Evolutionary conservation across 2,329 filamentous ascomycete species (phyloP), one percentile per base, ranked within the genome.

Genomic region (Pseudogymnoascus sp.): DNA sequence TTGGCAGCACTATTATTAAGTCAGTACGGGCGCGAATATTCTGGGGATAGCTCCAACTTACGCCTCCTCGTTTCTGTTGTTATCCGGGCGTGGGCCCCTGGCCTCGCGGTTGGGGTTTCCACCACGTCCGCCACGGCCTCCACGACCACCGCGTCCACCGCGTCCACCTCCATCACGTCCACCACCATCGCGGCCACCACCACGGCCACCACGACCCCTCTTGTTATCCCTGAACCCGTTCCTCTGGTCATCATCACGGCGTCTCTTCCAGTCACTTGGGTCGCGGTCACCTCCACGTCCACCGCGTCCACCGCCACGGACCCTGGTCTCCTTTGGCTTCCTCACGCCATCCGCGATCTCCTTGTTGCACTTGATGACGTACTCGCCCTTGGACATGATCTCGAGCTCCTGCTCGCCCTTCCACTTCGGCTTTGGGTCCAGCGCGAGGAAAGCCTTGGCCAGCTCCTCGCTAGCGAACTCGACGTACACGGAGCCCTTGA

Each of bases 401-500:
- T 86, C 78, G 61, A 97, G 81, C 35, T 91, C 86, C 68, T 90
- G 81, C 37, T 69, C 65, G 61, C 83, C 92, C 75, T 96, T 87
- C 86, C 87, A 99, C 74, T 87, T 84, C 65, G 94, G 94, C 75
- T 89, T 87, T 18, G 90, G 87, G 62, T 96, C 89, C 42, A 91
- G 78, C 12, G 80, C 85, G 65, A 97, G 78, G 77, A 99, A 99
- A 64, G 86, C 85, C 74, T 92, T 82, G 70, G 90, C 87, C 21
- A 85, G 82, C 69, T 95, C 90, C 71, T 92, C 88, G 60, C 84
- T 84, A 66, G 84, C 82, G 75, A 97, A 99, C 76, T 97, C 93
- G 68, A 96, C 91, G 73, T 97, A 97, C 64, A 96, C 91, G 69
- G 91, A 96, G 69, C 93, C 92, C 83, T 99, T 99, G 86, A 97